These are phyloP conservation scores for Boechera stricta DNA, from an alignment of 345 rosid species.

Conservation along the genomic window DNA sequence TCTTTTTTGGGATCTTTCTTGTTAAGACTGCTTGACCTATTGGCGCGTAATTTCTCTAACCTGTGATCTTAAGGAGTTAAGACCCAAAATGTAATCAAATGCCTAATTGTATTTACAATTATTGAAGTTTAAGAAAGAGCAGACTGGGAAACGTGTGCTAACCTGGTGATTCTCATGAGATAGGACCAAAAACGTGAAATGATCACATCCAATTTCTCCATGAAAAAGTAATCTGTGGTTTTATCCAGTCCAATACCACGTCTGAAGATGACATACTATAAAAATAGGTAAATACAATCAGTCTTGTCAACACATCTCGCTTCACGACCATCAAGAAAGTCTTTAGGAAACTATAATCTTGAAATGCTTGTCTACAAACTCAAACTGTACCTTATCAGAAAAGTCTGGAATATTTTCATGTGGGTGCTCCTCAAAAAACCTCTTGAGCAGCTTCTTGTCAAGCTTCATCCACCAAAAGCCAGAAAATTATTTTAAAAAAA, in stretches of 20 bases:
- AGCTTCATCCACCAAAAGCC: conserved; percentile 62
- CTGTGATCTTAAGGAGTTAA: conserved; percentile 54
- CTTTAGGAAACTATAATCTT: not conserved
- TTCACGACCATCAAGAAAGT: not conserved
- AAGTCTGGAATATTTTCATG: conserved; percentile 75
- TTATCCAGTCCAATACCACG: conserved; percentile 89
- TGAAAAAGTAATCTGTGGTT: conserved; percentile 78
- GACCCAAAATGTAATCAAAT: conserved; percentile 15
- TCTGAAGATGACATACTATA: conserved; percentile 85
- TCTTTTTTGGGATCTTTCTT: conserved; percentile 72
- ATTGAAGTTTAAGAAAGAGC: conserved; percentile 11
- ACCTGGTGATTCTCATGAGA: conserved; percentile 72
- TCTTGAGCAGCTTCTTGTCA: conserved; percentile 79
- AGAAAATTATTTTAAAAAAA: conserved; percentile 12
- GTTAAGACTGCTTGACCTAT: conserved; percentile 49
- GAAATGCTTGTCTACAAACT: conserved; percentile 4
- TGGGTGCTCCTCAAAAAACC: conserved; percentile 71
- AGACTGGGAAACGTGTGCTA: conserved; percentile 35
- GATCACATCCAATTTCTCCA: conserved; percentile 85
- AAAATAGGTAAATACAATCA: not conserved
- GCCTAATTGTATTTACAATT: not conserved
- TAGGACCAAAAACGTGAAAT: conserved; percentile 79
- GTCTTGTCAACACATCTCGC: not conserved
- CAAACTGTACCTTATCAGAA: conserved; percentile 72
- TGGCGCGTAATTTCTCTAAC: conserved; percentile 61